Conservation (phyloP, 1,284 basidiomycete genomes). For the Irpex sp. region DNA sequence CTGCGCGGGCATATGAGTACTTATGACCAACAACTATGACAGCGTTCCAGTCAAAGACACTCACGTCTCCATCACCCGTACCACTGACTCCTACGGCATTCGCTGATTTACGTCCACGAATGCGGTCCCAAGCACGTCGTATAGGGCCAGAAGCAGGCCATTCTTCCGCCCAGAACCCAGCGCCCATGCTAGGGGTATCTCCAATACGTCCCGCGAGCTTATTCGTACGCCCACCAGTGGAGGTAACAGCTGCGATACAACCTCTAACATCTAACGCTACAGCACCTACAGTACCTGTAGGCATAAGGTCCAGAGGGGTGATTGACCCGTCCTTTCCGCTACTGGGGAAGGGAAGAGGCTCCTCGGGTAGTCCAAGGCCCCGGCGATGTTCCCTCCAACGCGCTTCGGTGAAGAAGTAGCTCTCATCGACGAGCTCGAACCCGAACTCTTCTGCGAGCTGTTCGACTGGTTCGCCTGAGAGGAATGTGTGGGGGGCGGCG, state of each 20-base stretch:
- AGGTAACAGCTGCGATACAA: constrained; percentile 70
- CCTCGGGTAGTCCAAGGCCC: constrained; percentile 68
- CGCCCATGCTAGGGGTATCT: constrained; percentile 76
- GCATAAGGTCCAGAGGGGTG: constrained; percentile 51
- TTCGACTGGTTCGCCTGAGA: constrained; percentile 68
- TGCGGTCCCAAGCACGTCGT: constrained; percentile 36
- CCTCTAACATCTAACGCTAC: constrained; percentile 75
- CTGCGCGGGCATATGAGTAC: constrained; percentile 31
- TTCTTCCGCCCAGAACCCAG: constrained; percentile 81
- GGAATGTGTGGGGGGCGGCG: constrained; percentile 61
- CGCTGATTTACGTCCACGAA: constrained; percentile 32
- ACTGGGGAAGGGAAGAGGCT: constrained; percentile 40
- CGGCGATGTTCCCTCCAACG: constrained; percentile 75
- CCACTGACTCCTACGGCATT: constrained; percentile 75
- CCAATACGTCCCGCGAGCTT: constrained; percentile 79
- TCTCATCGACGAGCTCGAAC: constrained; percentile 58
- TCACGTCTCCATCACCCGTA: constrained; percentile 81
- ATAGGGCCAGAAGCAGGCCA: constrained; percentile 49
- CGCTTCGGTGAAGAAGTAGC: constrained; percentile 71
- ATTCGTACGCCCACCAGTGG: constrained; percentile 80
- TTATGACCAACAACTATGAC: background rate
- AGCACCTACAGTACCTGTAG: constrained; percentile 80
- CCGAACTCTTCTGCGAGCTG: constrained; percentile 52
- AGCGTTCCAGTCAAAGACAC: constrained; percentile 8
- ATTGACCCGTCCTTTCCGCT: constrained; percentile 18